Percentiles rank a stretch among this genome's conserved stretches.
phyloP scores from a whole-genome alignment of 148 eudicot genomes.

The Rhododendron molle region DNA sequence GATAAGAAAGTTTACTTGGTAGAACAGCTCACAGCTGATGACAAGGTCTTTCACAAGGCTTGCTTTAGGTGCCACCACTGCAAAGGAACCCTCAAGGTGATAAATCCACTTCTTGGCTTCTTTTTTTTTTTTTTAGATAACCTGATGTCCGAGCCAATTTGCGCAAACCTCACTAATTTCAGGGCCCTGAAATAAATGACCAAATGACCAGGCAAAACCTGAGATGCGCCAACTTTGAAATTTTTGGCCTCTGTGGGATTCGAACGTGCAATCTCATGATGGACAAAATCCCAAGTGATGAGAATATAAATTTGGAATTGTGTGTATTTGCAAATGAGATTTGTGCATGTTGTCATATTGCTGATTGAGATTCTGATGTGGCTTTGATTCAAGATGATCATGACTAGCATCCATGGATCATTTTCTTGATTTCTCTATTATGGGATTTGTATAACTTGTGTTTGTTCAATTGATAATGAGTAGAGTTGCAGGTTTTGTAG shows the following conservation, averaged over 20 bases:
- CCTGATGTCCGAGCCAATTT: too few species aligned
- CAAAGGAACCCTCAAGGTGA: slow-evolving; percentile 85
- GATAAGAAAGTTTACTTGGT: slow-evolving; percentile 88
- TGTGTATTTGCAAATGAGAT: neutral
- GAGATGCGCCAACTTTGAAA: neutral
- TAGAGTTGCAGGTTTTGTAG: neutral
- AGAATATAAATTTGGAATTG: neutral
- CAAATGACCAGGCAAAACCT: too few species aligned
- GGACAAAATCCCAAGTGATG: neutral
- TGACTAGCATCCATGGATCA: neutral
- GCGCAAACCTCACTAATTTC: neutral
- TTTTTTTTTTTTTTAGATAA: neutral
- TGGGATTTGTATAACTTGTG: neutral
- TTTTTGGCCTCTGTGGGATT: neutral
- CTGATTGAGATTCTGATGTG: neutral
- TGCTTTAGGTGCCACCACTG: slow-evolving; percentile 97
- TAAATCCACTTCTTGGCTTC: neutral
- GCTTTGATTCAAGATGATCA: neutral
- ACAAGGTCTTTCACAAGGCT: slow-evolving; percentile 72
- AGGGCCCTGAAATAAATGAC: too few species aligned
- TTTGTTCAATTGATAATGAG: neutral
- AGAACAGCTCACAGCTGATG: slow-evolving; percentile 82
- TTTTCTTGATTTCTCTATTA: neutral
- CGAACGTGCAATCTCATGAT: neutral
- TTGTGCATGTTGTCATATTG: neutral